Conservation (phyloP, 140 eudicot genomes). For the Cichorium intybus region DNA sequence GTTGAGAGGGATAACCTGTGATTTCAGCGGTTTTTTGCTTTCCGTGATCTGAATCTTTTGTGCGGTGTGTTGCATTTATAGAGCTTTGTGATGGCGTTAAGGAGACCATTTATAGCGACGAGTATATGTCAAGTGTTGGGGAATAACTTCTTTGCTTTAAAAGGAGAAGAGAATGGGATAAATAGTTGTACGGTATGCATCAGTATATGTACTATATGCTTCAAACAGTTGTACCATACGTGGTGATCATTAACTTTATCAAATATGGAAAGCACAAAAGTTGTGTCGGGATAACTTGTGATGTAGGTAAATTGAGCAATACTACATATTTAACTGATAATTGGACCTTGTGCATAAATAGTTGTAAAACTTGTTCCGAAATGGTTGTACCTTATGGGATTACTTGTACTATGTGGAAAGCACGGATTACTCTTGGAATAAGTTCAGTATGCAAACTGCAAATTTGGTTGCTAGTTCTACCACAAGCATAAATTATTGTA, state of each 20-base stretch:
- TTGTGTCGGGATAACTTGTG: background rate
- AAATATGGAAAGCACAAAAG: background rate
- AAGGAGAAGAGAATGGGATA: background rate
- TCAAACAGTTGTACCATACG: too few relatives aligned
- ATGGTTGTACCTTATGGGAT: constrained; percentile 4
- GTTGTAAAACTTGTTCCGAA: background rate
- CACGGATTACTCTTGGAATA: background rate
- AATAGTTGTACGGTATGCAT: background rate
- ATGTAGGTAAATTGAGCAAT: background rate
- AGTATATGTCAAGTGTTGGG: constrained; percentile 22
- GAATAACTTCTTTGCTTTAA: constrained; percentile 32
- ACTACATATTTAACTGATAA: background rate
- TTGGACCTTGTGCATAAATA: constrained; percentile 3
- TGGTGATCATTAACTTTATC: too few relatives aligned
- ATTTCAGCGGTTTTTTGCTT: background rate
- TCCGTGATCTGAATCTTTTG: background rate
- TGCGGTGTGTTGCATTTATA: constrained; percentile 17
- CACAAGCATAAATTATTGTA: too few relatives aligned
- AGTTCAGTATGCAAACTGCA: too few relatives aligned
- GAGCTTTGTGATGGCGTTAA: background rate
- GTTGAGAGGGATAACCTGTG: background rate
- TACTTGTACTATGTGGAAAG: background rate
- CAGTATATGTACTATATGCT: background rate
- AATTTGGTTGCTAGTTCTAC: too few relatives aligned
- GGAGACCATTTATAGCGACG: background rate